These are phyloP conservation scores for Annulohypoxylon bovei DNA, from an alignment of 495 filamentous ascomycete species.

Conservation along the genomic window DNA sequence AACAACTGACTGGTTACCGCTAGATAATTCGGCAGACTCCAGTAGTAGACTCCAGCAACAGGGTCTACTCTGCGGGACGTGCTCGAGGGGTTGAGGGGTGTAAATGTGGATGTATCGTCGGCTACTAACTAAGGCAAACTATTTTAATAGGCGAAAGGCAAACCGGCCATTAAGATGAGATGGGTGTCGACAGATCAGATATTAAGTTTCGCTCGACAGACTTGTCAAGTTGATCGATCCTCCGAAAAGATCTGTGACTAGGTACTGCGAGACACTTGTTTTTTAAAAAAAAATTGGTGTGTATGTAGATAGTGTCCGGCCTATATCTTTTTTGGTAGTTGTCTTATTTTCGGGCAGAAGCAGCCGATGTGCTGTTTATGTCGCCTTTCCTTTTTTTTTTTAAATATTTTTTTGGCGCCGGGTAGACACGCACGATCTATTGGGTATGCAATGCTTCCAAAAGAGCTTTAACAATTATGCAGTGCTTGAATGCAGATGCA, in stretches of 20 bases:
- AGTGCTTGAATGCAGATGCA: constrained; percentile 48
- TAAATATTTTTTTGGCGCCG: constrained; percentile 34
- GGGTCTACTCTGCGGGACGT: constrained; percentile 27
- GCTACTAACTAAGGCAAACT: constrained; percentile 36
- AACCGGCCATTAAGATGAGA: constrained; percentile 26
- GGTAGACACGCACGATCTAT: constrained; percentile 43
- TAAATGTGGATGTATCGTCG: constrained; percentile 29
- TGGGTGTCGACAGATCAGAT: constrained; percentile 36
- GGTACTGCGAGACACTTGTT: constrained; percentile 5
- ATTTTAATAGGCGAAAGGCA: constrained; percentile 26
- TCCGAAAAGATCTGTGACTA: constrained; percentile 9
- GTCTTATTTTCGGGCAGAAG: constrained; percentile 39
- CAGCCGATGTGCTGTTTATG: constrained; percentile 34
- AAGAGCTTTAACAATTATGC: constrained; percentile 46
- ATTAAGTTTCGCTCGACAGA: constrained; percentile 27
- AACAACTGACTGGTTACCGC: constrained; percentile 29
- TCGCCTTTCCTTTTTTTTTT: constrained; percentile 14
- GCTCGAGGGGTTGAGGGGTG: constrained; percentile 26
- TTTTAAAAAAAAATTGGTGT: constrained; percentile 13
- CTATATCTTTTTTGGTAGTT: constrained; percentile 22
- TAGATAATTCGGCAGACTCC: constrained; percentile 11
- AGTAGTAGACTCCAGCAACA: constrained; percentile 2
- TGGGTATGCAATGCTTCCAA: constrained; percentile 43
- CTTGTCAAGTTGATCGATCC: constrained; percentile 26
- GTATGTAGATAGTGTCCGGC: background rate